Base-by-base conservation (phyloP, 1,139 yeast species). In the Schizosaccharomyces versatilis region DNA sequence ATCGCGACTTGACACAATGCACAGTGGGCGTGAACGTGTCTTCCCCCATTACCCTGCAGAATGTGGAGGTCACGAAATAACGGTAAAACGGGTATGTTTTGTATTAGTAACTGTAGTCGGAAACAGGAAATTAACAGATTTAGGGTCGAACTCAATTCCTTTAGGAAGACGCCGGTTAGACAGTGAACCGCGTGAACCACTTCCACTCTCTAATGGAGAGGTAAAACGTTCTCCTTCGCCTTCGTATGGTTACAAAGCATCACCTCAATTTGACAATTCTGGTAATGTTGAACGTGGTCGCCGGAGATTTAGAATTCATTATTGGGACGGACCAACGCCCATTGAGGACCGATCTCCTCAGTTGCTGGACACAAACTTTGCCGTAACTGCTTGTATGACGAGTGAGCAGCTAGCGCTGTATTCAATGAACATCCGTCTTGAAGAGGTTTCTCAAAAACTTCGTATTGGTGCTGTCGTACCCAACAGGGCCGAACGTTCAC, bases 351-450 rank as follows among this genome's bases (percentile, higher is more conserved):
- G 19, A 38, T 17, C 32, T 14, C 49, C 49, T 10, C 14, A 15
- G 2, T 36, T 19, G 32, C 19, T 44, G 49, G 49, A 44, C 7
- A n/a, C 32, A 32, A 36, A 44, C 19, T 10, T 32, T 17, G 32
- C 36, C 14, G n/a, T 44, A 19, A 12, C 6, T 19, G 19, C 49
- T 32, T 44, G 49, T 42, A 67, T 85, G 57, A 86, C 97, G 0
- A 80, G 78, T 52, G 98, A 90, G 65, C 97, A 90, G 65, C 69
- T 81, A 38, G 86, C 81, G 53, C 84, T 94, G 0, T 83, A 84
- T 66, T 90, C 84, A 57, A 74, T 79, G 53, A 72, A 77, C 59
- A 77, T 80, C 61, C 71, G 97, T 56, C 78, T 88, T 42, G 88
- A 84, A 61, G 97, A 90, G 65, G 79, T 88, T 54, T 71, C 77